Evolutionary conservation across 2,329 filamentous ascomycete species (phyloP), one percentile per base, ranked within the genome.

Genomic region (Monilinia fructigena): DNA sequence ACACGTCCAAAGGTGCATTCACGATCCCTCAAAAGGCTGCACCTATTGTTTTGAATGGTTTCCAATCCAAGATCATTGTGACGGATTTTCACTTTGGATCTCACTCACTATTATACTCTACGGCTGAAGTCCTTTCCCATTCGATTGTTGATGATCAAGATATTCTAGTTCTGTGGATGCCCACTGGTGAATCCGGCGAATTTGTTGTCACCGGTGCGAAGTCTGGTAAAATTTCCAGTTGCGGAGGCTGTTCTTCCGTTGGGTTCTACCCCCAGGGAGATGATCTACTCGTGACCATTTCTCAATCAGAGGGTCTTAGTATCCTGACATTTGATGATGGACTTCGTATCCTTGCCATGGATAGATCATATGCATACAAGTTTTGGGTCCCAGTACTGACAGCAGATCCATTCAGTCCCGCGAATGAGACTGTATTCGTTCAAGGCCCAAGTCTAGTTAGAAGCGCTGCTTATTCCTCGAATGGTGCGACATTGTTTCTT

Each of bases 11-110:
- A 20, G 86, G 86, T 1, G 75, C 79, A 6, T 68, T 87, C 11
- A 83, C 80, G 0, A 79, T 89, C 18, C 85, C 86, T 1, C 81
- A 82, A 66, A 78, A 81, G 55, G 80, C 78, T 2, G 78, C 78
- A 0, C 73, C 75, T 0, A 81, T 87, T 55, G 78, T 81, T 7
- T 79, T 89, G 52, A 82, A 87, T 65, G 86, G 86, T 1, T 83
- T 86, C 48, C 83, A 87, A 65, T 82, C 85, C 10, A 88, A 88
- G 78, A 83, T 89, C 20, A 74, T 88, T 4, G 83, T 85, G 0
- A 85, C 85, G 0, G 86, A 88, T 70, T 89, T 87, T 66, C 74
- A 69, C 1, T 81, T 87, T 50, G 86, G 85, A 1, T 74, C 76
- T 10, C 78, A 83, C 68, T 81, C 75, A 0, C 73, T 86, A 0